These are phyloP conservation scores for Ustilago sp. DNA, from an alignment of 1,284 basidiomycete species.

Conservation along the genomic window DNA sequence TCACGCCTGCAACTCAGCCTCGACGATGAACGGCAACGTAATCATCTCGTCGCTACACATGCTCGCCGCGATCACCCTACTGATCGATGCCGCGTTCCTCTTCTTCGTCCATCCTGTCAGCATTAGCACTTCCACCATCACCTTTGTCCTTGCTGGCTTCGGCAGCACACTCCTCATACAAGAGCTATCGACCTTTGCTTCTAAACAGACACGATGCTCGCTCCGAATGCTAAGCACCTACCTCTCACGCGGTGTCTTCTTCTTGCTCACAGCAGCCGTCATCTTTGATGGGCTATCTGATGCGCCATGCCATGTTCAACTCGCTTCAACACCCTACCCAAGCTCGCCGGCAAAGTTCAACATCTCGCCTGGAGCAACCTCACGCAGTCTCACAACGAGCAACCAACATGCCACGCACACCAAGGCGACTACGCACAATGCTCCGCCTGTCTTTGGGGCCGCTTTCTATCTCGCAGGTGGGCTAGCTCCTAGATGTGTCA, in stretches of 20 bases:
- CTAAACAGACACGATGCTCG: background rate
- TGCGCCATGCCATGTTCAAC: slow-evolving; percentile 10
- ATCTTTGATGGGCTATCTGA: slow-evolving; percentile 17
- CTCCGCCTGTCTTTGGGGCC: slow-evolving; percentile 12
- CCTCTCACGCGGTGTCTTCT: slow-evolving; percentile 5
- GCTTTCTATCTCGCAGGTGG: slow-evolving; percentile 26
- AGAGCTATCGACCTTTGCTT: slow-evolving; percentile 4
- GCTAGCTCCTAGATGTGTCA: slow-evolving; percentile 22
- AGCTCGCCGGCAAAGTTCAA: slow-evolving; percentile 15
- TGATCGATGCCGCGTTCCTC: slow-evolving; percentile 1
- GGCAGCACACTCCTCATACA: slow-evolving; percentile 1
- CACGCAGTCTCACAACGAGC: slow-evolving; percentile 2
- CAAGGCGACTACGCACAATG: background rate
- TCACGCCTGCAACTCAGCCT: background rate
- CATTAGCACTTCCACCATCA: slow-evolving; percentile 10
- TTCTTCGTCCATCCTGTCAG: slow-evolving; percentile 22
- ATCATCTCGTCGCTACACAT: slow-evolving; percentile 12
- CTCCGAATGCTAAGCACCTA: slow-evolving; percentile 3
- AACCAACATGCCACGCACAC: background rate
- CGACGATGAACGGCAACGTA: slow-evolving; percentile 4
- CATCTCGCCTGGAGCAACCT: slow-evolving; percentile 2
- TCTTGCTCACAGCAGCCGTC: slow-evolving; percentile 9
- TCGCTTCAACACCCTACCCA: background rate
- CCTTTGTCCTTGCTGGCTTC: slow-evolving; percentile 1
- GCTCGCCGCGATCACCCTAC: slow-evolving; percentile 3